Evolutionary conservation across 2,329 filamentous ascomycete species (phyloP).

Genomic region (Neopestalotiopsis sp.): DNA sequence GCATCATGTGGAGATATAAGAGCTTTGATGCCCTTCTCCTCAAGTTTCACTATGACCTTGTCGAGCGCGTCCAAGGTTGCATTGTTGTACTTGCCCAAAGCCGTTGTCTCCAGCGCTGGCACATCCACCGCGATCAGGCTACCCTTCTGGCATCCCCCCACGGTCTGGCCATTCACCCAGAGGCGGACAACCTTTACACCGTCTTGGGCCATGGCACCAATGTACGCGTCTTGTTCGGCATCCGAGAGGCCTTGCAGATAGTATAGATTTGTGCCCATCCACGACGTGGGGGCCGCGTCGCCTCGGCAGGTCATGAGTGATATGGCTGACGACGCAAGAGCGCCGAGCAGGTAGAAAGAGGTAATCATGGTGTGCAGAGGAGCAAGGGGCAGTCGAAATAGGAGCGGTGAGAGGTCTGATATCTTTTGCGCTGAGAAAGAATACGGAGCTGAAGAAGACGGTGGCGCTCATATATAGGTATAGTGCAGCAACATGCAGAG

Average conservation of each 20-base stretch:
- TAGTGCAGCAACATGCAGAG: background rate
- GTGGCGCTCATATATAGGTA: no score
- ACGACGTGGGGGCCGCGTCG: conserved; percentile 26
- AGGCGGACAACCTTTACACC: conserved; percentile 36
- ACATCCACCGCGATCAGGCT: conserved; percentile 28
- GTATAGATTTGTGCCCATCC: conserved; percentile 35
- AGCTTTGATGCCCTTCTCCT: conserved; percentile 35
- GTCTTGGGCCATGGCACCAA: conserved; percentile 29
- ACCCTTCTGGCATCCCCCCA: conserved; percentile 33
- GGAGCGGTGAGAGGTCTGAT: no score
- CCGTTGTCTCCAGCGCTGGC: conserved; percentile 27
- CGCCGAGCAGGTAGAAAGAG: background rate
- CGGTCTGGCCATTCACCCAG: conserved; percentile 32
- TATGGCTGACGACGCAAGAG: background rate
- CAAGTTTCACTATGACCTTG: conserved; percentile 32
- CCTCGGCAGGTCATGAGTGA: background rate
- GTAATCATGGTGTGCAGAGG: background rate
- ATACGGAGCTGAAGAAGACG: accelerated
- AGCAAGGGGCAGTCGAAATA: no score
- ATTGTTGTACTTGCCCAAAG: conserved; percentile 32
- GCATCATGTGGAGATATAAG: conserved; percentile 38
- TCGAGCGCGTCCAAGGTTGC: conserved; percentile 35
- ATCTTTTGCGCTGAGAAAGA: no score
- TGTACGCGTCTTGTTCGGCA: conserved; percentile 31
- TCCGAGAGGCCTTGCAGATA: conserved; percentile 34